Conservation (phyloP, 768 basidiomycete genomes). For the Cystoderma amianthinum region DNA sequence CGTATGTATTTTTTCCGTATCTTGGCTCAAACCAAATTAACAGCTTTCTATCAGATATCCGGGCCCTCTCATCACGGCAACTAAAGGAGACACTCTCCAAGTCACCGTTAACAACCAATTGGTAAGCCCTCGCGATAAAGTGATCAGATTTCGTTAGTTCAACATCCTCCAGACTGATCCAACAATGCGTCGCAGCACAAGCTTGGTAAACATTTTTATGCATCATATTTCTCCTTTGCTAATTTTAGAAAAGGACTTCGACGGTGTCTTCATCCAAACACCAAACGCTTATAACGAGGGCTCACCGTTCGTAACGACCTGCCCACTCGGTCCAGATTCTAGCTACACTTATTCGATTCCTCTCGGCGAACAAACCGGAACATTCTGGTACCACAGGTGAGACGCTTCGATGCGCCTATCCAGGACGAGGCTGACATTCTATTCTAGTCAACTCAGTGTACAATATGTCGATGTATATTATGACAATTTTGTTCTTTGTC, state of each 20-base stretch:
- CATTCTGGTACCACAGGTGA: slow-evolving; percentile 24
- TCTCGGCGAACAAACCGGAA: slow-evolving; percentile 18
- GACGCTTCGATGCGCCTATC: background rate
- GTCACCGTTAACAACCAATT: slow-evolving; percentile 39
- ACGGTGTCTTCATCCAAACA: slow-evolving; percentile 15
- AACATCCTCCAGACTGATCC: slow-evolving; percentile 10
- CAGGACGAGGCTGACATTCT: background rate
- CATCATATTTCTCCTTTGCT: too few species aligned
- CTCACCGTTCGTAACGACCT: slow-evolving; percentile 19
- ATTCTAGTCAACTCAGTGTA: slow-evolving; percentile 10
- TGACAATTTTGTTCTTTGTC: too few species aligned
- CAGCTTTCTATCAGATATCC: slow-evolving; percentile 26
- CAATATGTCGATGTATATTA: slow-evolving; percentile 13
- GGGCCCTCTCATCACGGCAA: slow-evolving; percentile 36
- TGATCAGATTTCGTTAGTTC: background rate
- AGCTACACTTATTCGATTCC: slow-evolving; percentile 21
- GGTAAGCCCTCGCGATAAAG: slow-evolving; percentile 13
- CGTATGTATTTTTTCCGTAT: slow-evolving; percentile 6
- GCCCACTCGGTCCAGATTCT: slow-evolving; percentile 20
- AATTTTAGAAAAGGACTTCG: slow-evolving; percentile 9
- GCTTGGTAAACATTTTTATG: slow-evolving; percentile 11
- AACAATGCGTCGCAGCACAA: slow-evolving; percentile 15
- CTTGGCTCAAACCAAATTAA: background rate
- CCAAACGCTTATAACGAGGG: slow-evolving; percentile 16
- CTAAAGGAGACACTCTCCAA: slow-evolving; percentile 34